Conservation (phyloP, 345 rosid species). For the Salix udensis region DNA sequence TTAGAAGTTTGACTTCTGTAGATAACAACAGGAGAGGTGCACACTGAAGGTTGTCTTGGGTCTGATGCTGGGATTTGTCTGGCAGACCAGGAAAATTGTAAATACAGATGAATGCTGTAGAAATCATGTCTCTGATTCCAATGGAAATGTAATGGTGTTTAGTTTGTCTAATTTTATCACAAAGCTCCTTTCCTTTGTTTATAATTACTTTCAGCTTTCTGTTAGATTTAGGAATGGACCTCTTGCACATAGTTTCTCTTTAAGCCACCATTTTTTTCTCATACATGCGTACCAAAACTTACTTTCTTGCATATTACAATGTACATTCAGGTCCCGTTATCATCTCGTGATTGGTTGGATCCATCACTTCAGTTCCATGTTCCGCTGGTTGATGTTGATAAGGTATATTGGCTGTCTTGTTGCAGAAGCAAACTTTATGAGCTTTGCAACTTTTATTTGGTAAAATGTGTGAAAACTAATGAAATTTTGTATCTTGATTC, state of each 20-base stretch:
- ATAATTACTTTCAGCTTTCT: background rate
- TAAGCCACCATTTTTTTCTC: background rate
- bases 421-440: background rate
- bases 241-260: background rate
- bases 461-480: background rate
- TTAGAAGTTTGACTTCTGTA: slow-evolving; percentile 47
- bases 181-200: background rate
- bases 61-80: slow-evolving; percentile 21
- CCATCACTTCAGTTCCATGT: slow-evolving; percentile 73
- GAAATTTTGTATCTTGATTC: background rate
- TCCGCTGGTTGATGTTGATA: slow-evolving; percentile 93
- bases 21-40: slow-evolving; percentile 64
- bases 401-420: slow-evolving; percentile 43
- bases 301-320: slow-evolving; percentile 16
- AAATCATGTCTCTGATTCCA: slow-evolving; percentile 32
- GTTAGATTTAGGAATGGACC: background rate
- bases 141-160: slow-evolving; percentile 55
- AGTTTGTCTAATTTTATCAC: background rate
- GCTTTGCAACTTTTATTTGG: background rate
- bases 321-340: slow-evolving; percentile 47
- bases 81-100: slow-evolving; percentile 21
- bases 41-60: slow-evolving; percentile 33
- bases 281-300: background rate
- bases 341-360: slow-evolving; percentile 59
- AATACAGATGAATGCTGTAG: slow-evolving; percentile 29